Percentiles rank a stretch among this genome's conserved stretches.
Conservation (phyloP, 2,329 filamentous ascomycete genomes). For the Scedosporium dehoogii region DNA sequence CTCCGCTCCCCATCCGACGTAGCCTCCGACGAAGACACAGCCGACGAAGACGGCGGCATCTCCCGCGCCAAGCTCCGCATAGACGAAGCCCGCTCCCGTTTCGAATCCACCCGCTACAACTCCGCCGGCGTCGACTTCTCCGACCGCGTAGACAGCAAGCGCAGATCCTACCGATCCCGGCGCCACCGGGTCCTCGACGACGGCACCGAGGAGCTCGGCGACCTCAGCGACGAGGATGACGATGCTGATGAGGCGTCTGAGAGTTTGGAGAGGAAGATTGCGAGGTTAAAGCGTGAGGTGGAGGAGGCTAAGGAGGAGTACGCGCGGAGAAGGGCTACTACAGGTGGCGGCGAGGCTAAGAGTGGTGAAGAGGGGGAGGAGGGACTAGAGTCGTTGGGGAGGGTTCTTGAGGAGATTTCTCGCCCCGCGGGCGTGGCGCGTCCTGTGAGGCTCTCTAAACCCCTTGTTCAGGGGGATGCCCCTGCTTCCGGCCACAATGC, state of each 20-base stretch:
- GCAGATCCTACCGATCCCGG: conserved; percentile 71
- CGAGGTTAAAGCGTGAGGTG: conserved; percentile 72
- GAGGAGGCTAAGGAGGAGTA: conserved; percentile 61
- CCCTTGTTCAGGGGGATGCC: not conserved
- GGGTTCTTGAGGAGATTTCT: conserved; percentile 58
- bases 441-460: not conserved
- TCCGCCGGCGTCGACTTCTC: conserved; percentile 78
- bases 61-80: conserved; percentile 68
- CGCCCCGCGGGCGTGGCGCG: conserved; percentile 14
- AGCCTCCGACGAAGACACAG: conserved; percentile 51
- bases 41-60: conserved; percentile 57
- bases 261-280: conserved; percentile 66
- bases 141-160: conserved; percentile 72
- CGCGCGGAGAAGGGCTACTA: conserved; percentile 39
- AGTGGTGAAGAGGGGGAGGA: conserved; percentile 23
- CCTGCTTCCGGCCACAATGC: not conserved
- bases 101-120: conserved; percentile 66
- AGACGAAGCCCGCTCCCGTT: conserved; percentile 69
- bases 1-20: conserved; percentile 49
- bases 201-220: conserved; percentile 58
- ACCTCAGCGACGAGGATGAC: conserved; percentile 63
- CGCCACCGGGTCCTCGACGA: conserved; percentile 53
- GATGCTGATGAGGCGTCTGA: conserved; percentile 49
- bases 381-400: conserved; percentile 58
- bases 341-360: conserved; percentile 30